Percentiles rank a stretch among this genome's conserved stretches.
Conservation (phyloP, 2,329 filamentous ascomycete genomes). For the Botrytis galanthina region DNA sequence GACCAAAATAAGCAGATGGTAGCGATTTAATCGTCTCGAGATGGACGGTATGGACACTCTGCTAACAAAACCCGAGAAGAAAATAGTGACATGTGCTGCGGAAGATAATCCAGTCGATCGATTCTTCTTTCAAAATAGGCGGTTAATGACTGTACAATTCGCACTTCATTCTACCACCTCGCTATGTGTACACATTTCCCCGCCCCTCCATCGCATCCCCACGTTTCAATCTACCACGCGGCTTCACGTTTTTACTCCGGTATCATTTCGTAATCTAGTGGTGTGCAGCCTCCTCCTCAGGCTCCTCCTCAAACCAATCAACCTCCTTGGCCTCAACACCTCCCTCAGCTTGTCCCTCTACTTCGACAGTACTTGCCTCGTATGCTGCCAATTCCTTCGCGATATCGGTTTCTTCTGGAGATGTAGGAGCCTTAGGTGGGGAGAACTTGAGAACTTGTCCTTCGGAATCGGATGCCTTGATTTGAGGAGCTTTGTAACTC, state of each 20-base stretch:
- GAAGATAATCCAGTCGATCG: neutral
- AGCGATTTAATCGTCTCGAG: neutral
- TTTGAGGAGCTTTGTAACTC: conserved; percentile 80
- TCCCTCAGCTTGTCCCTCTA: conserved; percentile 76
- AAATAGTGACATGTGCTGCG: neutral
- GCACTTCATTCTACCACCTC: conserved; percentile 19
- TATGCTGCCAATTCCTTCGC: conserved; percentile 90
- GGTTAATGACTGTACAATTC: conserved; percentile 10
- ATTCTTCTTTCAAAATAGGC: conserved; percentile 7
- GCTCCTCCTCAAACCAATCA: conserved; percentile 83
- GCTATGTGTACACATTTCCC: conserved; percentile 21
- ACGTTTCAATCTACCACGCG: conserved; percentile 10
- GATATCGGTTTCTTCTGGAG: conserved; percentile 91
- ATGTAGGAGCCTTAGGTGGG: conserved; percentile 75
- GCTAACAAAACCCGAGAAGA: neutral
- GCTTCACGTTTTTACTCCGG: neutral
- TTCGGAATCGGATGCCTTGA: conserved; percentile 84
- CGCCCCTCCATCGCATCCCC: neutral
- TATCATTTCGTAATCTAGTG: conserved; percentile 31
- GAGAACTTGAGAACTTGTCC: conserved; percentile 88
- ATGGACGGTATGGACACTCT: neutral
- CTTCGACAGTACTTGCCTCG: conserved; percentile 89
- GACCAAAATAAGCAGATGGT: neutral
- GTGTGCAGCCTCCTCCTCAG: conserved; percentile 46
- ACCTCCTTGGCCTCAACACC: conserved; percentile 56